Evolutionary conservation across 2,329 filamentous ascomycete species (phyloP).

Genomic region (Tolypocladium endophyticum): DNA sequence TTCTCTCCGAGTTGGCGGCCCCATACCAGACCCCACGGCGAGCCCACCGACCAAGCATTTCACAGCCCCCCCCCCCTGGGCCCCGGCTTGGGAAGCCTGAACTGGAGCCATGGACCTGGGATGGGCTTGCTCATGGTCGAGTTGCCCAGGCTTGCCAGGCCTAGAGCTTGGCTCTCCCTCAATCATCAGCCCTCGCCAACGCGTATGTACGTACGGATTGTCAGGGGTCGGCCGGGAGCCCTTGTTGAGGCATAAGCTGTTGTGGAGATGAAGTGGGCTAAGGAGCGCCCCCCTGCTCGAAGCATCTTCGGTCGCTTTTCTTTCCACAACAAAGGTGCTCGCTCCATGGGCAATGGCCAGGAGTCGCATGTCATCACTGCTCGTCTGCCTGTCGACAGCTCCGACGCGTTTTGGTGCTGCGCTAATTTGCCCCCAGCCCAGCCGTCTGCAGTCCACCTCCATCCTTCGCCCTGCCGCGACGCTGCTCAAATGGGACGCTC

Average conservation of each 20-base stretch:
- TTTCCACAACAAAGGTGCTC: background rate
- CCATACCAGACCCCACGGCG: background rate
- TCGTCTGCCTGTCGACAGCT: background rate
- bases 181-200: background rate
- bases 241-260: constrained; percentile 3
- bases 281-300: background rate
- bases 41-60: background rate
- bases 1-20: background rate
- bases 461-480: background rate
- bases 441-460: background rate
- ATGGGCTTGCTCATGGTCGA: background rate
- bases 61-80: background rate
- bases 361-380: background rate
- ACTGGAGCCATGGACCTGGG: background rate
- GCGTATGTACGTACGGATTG: background rate
- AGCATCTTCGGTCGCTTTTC: background rate
- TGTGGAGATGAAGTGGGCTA: constrained; percentile 2
- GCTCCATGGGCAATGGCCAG: background rate
- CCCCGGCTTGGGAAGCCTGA: background rate
- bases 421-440: background rate
- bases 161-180: background rate
- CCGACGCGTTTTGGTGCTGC: background rate
- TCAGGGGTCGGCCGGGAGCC: background rate
- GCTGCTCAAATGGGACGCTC: background rate
- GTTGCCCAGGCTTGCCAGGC: background rate